phyloP scores from a whole-genome alignment of 495 filamentous ascomycete genomes.

The Talaromyces thailandensis region DNA sequence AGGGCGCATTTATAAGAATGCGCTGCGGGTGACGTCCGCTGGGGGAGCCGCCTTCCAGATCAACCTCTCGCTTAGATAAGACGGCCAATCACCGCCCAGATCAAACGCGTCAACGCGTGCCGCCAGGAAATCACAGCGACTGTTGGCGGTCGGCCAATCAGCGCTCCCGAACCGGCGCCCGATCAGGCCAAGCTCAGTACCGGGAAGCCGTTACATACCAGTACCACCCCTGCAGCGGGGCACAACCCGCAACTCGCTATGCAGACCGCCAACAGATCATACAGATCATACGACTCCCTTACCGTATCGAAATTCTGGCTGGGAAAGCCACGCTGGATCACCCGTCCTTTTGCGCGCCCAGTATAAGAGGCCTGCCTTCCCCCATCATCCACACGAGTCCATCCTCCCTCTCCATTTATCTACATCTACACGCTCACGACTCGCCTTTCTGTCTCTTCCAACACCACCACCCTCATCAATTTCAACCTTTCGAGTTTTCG shows the following conservation, averaged over 20 bases:
- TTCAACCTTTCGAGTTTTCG: slow-evolving; percentile 17
- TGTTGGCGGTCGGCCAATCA: neutral
- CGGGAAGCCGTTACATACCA: slow-evolving; percentile 10
- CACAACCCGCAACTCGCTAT: slow-evolving; percentile 17
- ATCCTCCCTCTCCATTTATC: slow-evolving; percentile 4
- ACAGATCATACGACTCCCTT: slow-evolving; percentile 36
- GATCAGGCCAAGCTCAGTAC: slow-evolving; percentile 24
- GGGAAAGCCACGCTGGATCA: slow-evolving; percentile 36
- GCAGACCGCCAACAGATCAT: slow-evolving; percentile 27
- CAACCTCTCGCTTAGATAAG: slow-evolving; percentile 41
- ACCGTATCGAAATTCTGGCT: slow-evolving; percentile 45
- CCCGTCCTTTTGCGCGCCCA: slow-evolving; percentile 27
- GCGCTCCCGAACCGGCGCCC: slow-evolving; percentile 2
- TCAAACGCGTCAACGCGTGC: slow-evolving; percentile 16
- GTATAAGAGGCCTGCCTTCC: slow-evolving; percentile 46
- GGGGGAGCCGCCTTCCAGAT: slow-evolving; percentile 25
- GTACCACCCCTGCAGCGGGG: slow-evolving; percentile 17
- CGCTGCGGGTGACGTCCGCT: slow-evolving; percentile 34
- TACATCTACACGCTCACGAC: slow-evolving; percentile 31
- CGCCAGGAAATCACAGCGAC: neutral
- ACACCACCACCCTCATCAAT: slow-evolving; percentile 17
- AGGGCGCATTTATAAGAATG: slow-evolving; percentile 40
- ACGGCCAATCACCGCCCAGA: slow-evolving; percentile 31
- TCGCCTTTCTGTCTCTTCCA: slow-evolving; percentile 28
- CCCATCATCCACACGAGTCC: slow-evolving; percentile 11